Evolutionary conservation across 2,329 filamentous ascomycete species (phyloP).

Genomic region (Paecilomyces variotii): DNA sequence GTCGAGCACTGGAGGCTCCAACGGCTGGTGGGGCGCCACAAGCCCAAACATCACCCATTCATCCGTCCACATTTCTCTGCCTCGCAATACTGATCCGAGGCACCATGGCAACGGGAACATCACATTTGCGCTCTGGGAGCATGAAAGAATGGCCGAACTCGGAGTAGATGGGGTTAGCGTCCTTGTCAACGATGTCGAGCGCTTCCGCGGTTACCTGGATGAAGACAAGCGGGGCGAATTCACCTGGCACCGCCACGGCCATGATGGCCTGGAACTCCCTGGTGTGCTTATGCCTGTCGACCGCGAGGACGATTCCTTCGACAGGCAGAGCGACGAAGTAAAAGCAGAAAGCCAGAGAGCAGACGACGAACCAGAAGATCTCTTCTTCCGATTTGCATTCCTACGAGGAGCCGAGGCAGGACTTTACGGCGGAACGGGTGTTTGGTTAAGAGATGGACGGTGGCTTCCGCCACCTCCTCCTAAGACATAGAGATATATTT

Average conservation of each 20-base stretch:
- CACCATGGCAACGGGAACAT: constrained; percentile 37
- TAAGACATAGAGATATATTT: constrained; percentile 13
- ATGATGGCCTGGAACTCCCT: constrained; percentile 29
- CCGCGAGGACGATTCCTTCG: constrained; percentile 5
- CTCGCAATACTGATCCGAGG: constrained; percentile 19
- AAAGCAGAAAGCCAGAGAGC: constrained; percentile 8
- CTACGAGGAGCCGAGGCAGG: constrained; percentile 33
- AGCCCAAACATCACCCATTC: constrained; percentile 47
- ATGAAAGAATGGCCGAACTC: constrained; percentile 29
- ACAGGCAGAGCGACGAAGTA: constrained; percentile 3
- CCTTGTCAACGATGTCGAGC: constrained; percentile 57
- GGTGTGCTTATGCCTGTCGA: constrained; percentile 16
- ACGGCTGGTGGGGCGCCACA: constrained; percentile 36
- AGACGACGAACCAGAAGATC: constrained; percentile 27
- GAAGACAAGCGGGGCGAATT: constrained; percentile 41
- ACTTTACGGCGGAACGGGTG: constrained; percentile 29
- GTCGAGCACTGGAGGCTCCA: constrained; percentile 34
- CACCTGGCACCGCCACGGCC: constrained; percentile 41
- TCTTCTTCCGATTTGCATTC: constrained; percentile 43
- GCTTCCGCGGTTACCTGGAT: constrained; percentile 50
- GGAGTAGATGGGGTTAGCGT: constrained; percentile 51
- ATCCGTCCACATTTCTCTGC: constrained; percentile 38
- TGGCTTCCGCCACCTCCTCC: constrained; percentile 24
- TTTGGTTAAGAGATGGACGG: constrained; percentile 30
- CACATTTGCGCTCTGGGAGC: constrained; percentile 37